Percentiles rank a stretch among this genome's conserved stretches.
phyloP scores from a whole-genome alignment of 257 asterid genomes.

The Solanum corneliomulleri region DNA sequence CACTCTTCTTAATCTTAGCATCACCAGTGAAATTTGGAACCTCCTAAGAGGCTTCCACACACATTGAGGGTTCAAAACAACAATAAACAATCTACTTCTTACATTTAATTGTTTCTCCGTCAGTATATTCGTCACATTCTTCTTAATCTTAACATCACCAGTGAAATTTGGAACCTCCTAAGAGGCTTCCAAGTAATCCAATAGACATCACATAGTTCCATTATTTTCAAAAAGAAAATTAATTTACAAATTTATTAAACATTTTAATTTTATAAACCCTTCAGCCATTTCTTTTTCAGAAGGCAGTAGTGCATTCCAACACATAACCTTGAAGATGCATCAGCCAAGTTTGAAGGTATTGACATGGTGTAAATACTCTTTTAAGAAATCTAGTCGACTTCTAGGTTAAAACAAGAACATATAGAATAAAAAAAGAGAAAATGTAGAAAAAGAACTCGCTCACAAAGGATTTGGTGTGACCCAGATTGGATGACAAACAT shows the following conservation, averaged over 20 bases:
- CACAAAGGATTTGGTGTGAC: not conserved
- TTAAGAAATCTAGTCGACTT: not conserved
- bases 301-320: not conserved
- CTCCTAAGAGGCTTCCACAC: not conserved
- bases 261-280: not conserved
- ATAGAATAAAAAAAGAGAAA: not conserved
- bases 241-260: not conserved
- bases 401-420: not conserved
- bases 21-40: not conserved
- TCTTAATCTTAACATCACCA: not conserved
- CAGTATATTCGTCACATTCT: not conserved
- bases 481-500: not conserved
- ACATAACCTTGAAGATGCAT: not conserved
- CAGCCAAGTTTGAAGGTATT: not conserved
- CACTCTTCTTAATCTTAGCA: not conserved
- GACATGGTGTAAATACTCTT: not conserved
- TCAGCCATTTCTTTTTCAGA: not conserved
- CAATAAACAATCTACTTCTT: not conserved
- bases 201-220: not conserved
- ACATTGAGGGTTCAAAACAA: not conserved
- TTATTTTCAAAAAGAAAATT: not conserved
- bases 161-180: not conserved
- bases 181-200: not conserved
- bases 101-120: not conserved
- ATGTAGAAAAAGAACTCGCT: not conserved